A percentile compares a stretch with the other conserved stretches of the same genome.
phyloP scores from a whole-genome alignment of 768 basidiomycete species.

The Amanita exitialis region DNA sequence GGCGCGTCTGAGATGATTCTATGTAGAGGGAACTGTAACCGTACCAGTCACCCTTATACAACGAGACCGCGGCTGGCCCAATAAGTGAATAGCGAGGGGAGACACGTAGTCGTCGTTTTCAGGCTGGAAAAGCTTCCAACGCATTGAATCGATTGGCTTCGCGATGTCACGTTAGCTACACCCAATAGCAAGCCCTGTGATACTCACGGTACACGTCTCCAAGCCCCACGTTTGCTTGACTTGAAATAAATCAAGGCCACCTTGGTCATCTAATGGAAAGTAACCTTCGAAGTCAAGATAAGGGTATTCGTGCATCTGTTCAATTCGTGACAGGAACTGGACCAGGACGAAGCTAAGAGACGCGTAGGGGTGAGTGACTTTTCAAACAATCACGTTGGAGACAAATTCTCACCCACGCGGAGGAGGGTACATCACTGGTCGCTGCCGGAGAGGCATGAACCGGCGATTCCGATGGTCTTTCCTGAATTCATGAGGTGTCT shows the following conservation, averaged over 20 bases:
- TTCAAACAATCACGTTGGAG: not conserved
- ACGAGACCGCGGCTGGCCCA: not conserved
- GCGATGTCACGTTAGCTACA: not conserved
- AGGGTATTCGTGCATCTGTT: not conserved
- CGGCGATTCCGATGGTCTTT: not conserved
- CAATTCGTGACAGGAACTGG: slow-evolving; percentile 2
- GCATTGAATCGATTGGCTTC: slow-evolving; percentile 4
- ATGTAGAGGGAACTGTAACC: not conserved
- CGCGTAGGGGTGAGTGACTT: not conserved
- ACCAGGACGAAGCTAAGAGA: not conserved
- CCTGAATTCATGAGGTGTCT: slow-evolving; percentile 4
- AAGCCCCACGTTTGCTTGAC: slow-evolving; percentile 4
- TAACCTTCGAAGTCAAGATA: slow-evolving; percentile 4
- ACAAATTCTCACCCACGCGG: slow-evolving; percentile 1
- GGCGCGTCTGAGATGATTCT: not conserved
- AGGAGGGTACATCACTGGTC: slow-evolving; percentile 2
- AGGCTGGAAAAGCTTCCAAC: not conserved
- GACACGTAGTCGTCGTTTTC: not conserved
- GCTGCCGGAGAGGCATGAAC: not conserved
- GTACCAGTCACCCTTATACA: not conserved
- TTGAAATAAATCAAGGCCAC: slow-evolving; percentile 2
- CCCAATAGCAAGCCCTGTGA: not conserved
- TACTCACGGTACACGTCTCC: slow-evolving; percentile 4
- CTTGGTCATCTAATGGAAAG: slow-evolving; percentile 1
- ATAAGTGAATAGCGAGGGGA: slow-evolving; percentile 1